Evolutionary conservation across 371 early-diverging fungal species (phyloP).

Genomic region (Haplosporangium sp.): DNA sequence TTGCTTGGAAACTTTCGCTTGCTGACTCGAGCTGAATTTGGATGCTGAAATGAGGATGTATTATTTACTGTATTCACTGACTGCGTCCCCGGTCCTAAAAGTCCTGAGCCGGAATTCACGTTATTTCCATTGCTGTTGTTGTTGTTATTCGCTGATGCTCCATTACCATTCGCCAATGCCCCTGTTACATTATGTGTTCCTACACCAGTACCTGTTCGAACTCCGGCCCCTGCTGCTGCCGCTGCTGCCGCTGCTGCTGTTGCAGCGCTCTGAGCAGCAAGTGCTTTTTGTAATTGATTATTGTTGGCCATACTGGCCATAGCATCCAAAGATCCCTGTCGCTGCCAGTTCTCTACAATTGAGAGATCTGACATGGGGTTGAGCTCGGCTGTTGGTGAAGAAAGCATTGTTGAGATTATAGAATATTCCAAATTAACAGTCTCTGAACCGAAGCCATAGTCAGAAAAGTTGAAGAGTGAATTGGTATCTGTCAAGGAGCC

Average conservation of each 20-base stretch:
- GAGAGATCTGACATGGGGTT: constrained; percentile 45
- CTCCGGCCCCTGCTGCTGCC: not conserved
- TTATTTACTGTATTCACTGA: constrained; percentile 11
- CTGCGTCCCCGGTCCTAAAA: constrained; percentile 12
- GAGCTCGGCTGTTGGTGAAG: constrained; percentile 52
- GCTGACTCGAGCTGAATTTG: constrained; percentile 26
- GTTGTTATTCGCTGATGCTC: constrained; percentile 15
- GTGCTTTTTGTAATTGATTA: constrained; percentile 43
- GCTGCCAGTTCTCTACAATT: constrained; percentile 45
- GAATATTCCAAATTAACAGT: constrained; percentile 88
- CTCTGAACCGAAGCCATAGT: constrained; percentile 83
- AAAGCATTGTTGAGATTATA: constrained; percentile 86
- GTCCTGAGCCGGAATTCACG: constrained; percentile 5
- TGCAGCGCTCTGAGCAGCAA: constrained; percentile 38
- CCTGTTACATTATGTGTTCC: constrained; percentile 10
- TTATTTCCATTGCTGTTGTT: constrained; percentile 11
- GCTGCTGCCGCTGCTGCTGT: constrained; percentile 46
- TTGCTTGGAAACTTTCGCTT: constrained; percentile 50
- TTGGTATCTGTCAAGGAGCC: constrained; percentile 32
- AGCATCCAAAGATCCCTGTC: constrained; percentile 35
- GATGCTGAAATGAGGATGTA: constrained; percentile 25
- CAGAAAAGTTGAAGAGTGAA: constrained; percentile 44
- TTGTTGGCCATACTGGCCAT: constrained; percentile 35
- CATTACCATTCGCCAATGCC: constrained; percentile 17
- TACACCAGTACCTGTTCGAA: not conserved